Percentiles rank a stretch among this genome's conserved stretches.
Evolutionary conservation across 1,139 yeast species (phyloP).

Genomic region (Candida sanyaensis): DNA sequence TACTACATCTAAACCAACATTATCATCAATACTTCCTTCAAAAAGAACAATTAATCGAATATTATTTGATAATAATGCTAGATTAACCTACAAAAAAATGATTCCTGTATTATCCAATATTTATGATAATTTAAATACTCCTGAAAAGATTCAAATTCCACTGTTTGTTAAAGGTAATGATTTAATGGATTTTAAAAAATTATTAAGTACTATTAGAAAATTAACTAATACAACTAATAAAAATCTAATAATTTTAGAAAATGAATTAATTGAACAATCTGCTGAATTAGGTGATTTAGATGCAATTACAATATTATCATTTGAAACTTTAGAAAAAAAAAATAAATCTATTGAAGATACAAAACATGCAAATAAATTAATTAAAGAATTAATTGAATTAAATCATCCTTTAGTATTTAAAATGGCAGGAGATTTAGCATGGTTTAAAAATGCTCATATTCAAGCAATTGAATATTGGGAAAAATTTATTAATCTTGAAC

Average conservation of each 20-base stretch:
- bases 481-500: constrained; percentile 56
- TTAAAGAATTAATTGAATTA: constrained; percentile 59
- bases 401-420: constrained; percentile 74
- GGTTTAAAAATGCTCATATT: constrained; percentile 40
- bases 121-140: constrained; percentile 47
- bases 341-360: constrained; percentile 52
- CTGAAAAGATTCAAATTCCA: constrained; percentile 39
- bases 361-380: constrained; percentile 59
- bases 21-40: constrained; percentile 57
- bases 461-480: constrained; percentile 63
- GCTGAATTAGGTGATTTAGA: constrained; percentile 83
- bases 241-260: constrained; percentile 61
- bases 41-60: constrained; percentile 57
- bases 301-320: constrained; percentile 74
- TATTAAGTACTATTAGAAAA: constrained; percentile 61
- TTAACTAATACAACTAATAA: constrained; percentile 60
- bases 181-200: constrained; percentile 66
- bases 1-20: constrained; percentile 34
- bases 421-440: constrained; percentile 72
- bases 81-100: constrained; percentile 53
- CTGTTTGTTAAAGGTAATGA: constrained; percentile 52
- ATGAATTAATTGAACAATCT: constrained; percentile 72
- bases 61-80: constrained; percentile 65
- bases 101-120: constrained; percentile 53
- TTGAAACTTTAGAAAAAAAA: constrained; percentile 47